These are phyloP conservation scores for Martiniozyma abietophila DNA, from an alignment of 805 yeast genomes.

Conservation along the genomic window DNA sequence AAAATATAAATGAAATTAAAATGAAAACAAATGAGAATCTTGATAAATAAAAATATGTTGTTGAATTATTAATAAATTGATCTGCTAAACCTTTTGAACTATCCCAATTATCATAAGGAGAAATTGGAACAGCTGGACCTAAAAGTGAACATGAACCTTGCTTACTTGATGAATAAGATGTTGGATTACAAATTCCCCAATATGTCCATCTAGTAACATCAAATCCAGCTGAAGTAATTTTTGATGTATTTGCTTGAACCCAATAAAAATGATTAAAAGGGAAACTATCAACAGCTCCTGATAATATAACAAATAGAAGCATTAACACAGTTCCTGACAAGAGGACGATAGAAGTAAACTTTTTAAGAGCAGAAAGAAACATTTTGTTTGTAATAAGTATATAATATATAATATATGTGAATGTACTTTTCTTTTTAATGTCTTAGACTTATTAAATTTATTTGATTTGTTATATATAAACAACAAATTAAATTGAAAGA, in stretches of 20 bases:
- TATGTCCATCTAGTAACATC: constrained; percentile 65
- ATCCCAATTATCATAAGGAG: constrained; percentile 66
- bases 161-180: constrained; percentile 15
- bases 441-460: no score
- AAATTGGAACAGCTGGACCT: constrained; percentile 64
- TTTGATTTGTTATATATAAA: no score
- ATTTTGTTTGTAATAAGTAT: no score
- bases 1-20: constrained; percentile 49
- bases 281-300: constrained; percentile 49
- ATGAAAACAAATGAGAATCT: constrained; percentile 59
- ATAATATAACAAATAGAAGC: constrained; percentile 49
- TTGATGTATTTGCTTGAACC: constrained; percentile 59
- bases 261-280: constrained; percentile 63
- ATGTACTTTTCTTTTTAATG: no score
- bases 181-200: constrained; percentile 63
- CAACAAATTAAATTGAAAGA: no score
- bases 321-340: constrained; percentile 41
- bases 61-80: constrained; percentile 44
- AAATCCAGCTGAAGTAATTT: constrained; percentile 37
- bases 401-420: no score
- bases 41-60: constrained; percentile 52
- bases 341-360: constrained; percentile 24
- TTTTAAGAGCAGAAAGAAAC: constrained; percentile 17
- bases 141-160: constrained; percentile 30
- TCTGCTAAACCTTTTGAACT: constrained; percentile 44